Evolutionary conservation across 768 basidiomycete genomes (phyloP).

Genomic region (Porphyrellus cyaneotinctus): DNA sequence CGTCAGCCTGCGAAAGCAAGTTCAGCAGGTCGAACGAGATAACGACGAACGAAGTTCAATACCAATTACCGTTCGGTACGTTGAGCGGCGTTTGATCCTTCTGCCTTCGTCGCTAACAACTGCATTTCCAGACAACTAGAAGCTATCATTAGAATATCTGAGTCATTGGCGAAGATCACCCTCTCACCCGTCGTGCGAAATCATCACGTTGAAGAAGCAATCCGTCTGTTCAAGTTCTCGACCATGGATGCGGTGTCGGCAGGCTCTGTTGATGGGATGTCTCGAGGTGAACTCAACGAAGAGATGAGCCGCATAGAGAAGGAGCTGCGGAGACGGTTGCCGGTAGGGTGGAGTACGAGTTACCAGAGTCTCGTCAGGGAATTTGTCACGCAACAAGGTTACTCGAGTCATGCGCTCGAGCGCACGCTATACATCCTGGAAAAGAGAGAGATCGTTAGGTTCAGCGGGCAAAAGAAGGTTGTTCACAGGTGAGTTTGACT

Average conservation of each 20-base stretch:
- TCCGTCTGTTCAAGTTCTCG: conserved; percentile 96
- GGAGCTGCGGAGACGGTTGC: conserved; percentile 76
- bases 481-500: conserved; percentile 40
- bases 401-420: conserved; percentile 86
- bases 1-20: conserved; percentile 86
- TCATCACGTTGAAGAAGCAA: conserved; percentile 96
- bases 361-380: conserved; percentile 91
- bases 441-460: conserved; percentile 92
- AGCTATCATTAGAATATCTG: conserved; percentile 98
- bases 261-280: conserved; percentile 88
- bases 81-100: conserved; percentile 4
- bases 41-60: conserved; percentile 98
- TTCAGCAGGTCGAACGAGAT: conserved; percentile 92
- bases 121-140: conserved; percentile 72
- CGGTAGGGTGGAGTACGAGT: conserved; percentile 95
- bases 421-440: conserved; percentile 88
- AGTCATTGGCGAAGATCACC: conserved; percentile 92
- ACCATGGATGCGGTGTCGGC: conserved; percentile 99
- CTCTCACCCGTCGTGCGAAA: conserved; percentile 81
- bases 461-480: conserved; percentile 55
- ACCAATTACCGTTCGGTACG: conserved; percentile 93
- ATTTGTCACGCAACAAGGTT: conserved; percentile 91
- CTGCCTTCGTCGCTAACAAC: conserved; percentile 1
- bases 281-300: conserved; percentile 86
- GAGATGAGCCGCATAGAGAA: conserved; percentile 90